Base-by-base conservation (phyloP, 1,139 yeast species). In the Saccharomycopsis hybrid region DNA sequence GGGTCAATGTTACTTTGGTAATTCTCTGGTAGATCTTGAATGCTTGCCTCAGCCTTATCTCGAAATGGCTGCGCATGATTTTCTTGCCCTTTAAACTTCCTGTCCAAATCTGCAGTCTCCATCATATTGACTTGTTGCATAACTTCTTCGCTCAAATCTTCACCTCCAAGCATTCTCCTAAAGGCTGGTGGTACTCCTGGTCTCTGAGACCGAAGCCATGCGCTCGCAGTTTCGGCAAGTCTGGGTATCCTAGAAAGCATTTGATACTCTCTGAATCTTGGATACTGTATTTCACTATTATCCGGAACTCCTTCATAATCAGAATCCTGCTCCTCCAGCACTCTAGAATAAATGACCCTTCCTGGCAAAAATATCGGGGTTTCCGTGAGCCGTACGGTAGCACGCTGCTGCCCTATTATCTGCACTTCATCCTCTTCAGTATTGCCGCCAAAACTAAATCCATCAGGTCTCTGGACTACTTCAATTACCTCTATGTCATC, bases 361-460 rank as follows among this genome's bases (percentile, higher is more conserved):
- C 41, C 41, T 4, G 54, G 54, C n/a, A 51, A 31, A 41, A 28
- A 44, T 8, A 51, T 41, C 5, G 54, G 54, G 18, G 43, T 45
- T 18, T 49, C 47, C 4, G 32, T 32, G 11, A 49, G 49, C 28
- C 32, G 46, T 8, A 51, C 49, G 1, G 49, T 37, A 5, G 54
- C 54, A n/a, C 47, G 31, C 24, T 45, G 52, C 36, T 40, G 52
- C 4, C 52, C 47, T 3, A 49, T n/a, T 5, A 51, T 43, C 27
- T 51, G 52, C 18, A 51, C 54, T 5, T 51, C 54, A 13, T 50
- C 52, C 25, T 48, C 53, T 7, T 27, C 30, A 5, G 13, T 41
- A 3, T 32, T 13, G n/a, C 28, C 37, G 29, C 39, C 24, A 24
- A 36, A 36, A n/a, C 39, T 24, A n/a, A n/a, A 7, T 5, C 39